Conservation (phyloP, 805 yeast genomes). For the Scheffersomyces stipitis region DNA sequence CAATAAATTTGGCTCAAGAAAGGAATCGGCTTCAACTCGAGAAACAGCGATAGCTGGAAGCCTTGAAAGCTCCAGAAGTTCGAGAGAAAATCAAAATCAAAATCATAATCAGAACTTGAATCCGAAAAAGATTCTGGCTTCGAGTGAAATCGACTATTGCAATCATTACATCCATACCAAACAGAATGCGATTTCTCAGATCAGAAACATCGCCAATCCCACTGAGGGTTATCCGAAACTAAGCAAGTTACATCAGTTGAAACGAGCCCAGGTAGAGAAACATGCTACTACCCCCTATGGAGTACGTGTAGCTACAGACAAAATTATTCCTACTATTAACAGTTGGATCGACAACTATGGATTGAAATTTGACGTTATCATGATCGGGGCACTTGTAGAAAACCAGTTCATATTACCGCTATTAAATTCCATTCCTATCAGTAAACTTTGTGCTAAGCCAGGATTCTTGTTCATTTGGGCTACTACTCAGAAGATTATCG, state of each 20-base stretch:
- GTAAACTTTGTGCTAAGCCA: constrained; percentile 75
- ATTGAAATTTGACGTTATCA: constrained; percentile 80
- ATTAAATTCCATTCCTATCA: constrained; percentile 66
- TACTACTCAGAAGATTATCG: constrained; percentile 67
- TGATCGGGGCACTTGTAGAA: constrained; percentile 85
- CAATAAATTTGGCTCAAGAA: constrained; percentile 17
- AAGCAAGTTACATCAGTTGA: constrained; percentile 64
- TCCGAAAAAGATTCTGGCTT: not conserved
- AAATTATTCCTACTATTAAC: constrained; percentile 57
- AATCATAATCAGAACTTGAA: too few species aligned
- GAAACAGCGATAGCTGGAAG: constrained; percentile 11
- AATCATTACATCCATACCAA: constrained; percentile 67
- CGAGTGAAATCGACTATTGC: constrained; percentile 78
- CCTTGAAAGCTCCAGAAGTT: constrained; percentile 12
- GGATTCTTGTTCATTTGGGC: constrained; percentile 90
- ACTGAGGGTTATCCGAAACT: constrained; percentile 86
- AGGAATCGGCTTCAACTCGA: too few species aligned
- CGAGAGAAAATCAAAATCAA: too few species aligned
- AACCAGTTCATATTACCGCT: constrained; percentile 66
- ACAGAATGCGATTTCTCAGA: constrained; percentile 57
- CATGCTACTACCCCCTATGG: constrained; percentile 70
- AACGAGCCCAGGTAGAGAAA: constrained; percentile 52
- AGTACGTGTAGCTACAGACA: constrained; percentile 48
- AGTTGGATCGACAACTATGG: constrained; percentile 60
- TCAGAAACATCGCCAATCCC: constrained; percentile 65